Evolutionary conservation across 2,329 filamentous ascomycete species (phyloP).

Genomic region (Neurospora crassa): DNA sequence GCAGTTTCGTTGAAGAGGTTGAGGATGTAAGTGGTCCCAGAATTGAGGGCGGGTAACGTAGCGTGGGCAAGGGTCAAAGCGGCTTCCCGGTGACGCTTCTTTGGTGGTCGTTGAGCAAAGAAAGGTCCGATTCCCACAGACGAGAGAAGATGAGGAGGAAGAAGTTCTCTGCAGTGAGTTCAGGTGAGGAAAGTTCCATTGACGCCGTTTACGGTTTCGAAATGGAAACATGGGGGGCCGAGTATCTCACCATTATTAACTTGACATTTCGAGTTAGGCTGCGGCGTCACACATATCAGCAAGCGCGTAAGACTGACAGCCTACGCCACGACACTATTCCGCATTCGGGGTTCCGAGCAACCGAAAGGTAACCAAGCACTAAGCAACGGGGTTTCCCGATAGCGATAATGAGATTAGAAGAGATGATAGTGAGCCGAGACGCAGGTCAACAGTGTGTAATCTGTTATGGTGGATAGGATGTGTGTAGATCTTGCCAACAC

Average conservation of each 20-base stretch:
- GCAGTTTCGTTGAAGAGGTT: not conserved
- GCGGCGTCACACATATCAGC: not conserved
- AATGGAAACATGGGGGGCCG: not conserved
- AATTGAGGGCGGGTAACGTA: not conserved
- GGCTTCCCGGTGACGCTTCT: not conserved
- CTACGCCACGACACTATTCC: not conserved
- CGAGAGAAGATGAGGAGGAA: not conserved
- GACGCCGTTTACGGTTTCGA: not conserved
- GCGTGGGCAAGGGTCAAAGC: not conserved
- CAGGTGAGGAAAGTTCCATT: not conserved
- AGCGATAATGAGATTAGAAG: not conserved
- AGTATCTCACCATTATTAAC: not conserved
- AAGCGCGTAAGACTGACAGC: not conserved
- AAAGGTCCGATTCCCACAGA: not conserved
- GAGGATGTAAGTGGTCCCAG: not conserved
- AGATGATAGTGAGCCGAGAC: not conserved
- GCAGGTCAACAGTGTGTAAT: not conserved
- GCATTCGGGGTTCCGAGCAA: not conserved
- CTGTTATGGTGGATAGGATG: not conserved
- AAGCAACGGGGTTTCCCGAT: not conserved
- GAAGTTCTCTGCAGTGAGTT: not conserved
- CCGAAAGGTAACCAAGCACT: not conserved
- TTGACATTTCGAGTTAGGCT: not conserved
- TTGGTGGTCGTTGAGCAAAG: not conserved
- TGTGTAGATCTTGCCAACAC: not conserved